Evolutionary conservation across 2,329 filamentous ascomycete species (phyloP), one percentile per base, ranked within the genome.

Genomic region (Pseudogymnoascus sp.): DNA sequence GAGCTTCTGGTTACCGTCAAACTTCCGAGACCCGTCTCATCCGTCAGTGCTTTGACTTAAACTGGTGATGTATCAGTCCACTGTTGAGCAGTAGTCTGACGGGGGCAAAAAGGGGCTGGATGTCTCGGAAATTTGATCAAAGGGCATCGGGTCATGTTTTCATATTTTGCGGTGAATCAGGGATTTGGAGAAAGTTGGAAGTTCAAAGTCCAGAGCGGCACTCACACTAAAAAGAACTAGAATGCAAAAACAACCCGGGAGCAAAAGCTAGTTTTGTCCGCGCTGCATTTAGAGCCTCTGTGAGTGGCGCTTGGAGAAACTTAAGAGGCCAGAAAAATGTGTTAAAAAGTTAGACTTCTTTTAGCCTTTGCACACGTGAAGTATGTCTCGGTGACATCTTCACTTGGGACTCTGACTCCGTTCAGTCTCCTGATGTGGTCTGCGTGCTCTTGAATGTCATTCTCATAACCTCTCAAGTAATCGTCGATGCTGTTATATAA

Each of bases 1-100:
- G 48, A 55, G 48, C 48, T 55, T 33, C 27, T 55, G 17, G n/a
- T 55, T 55, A 33, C 29, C 48, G 48, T 55, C 48, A 55, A 55
- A 55, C 48, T 55, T 55, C 48, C 48, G 48, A 55, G 48, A 55
- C 48, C 48, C 48, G 44, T 55, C 25, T 55, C 44, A 31, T 55
- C 44, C 44, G 44, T n/a, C 4, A 12, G 48, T 55, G 48, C 48
- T 55, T 55, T 55, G 48, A 55, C 48, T 55, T 55, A 10, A 4
- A 33, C n/a, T 10, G 29, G 29, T 3, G 48, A 55, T 12, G 48
- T 13, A 55, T 55, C 27, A 17, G 29, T 12, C 27, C 27, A 31
- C 6, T 48, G 41, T 44, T 17, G 10, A 44, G 10, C n/a, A 44
- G 44, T 51, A 31, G 41, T 27, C 15, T 31, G 44, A 5, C n/a